Evolutionary conservation across 495 filamentous ascomycete species (phyloP).

Genomic region (Eremomyces bilateralis): DNA sequence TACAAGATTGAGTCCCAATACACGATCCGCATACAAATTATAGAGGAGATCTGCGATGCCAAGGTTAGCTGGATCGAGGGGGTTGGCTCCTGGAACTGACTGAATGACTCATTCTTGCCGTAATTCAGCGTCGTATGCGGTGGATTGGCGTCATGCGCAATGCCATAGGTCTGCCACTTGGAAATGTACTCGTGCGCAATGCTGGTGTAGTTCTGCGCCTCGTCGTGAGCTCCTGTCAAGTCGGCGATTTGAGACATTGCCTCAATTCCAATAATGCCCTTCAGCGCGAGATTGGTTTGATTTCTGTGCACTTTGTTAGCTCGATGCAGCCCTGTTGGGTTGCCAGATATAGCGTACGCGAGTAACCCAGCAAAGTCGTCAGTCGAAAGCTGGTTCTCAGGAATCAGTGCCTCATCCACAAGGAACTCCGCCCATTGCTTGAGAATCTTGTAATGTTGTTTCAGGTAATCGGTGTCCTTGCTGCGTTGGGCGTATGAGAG

Average conservation of each 20-base stretch:
- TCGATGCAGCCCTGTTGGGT: not conserved
- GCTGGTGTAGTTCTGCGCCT: conserved; percentile 12
- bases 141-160: conserved; percentile 15
- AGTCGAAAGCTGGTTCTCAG: conserved; percentile 16
- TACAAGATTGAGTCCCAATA: conserved; percentile 69
- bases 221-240: conserved; percentile 10
- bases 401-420: conserved; percentile 15
- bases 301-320: conserved; percentile 14
- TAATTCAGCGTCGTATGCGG: conserved; percentile 18
- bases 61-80: conserved; percentile 11
- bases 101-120: conserved; percentile 20
- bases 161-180: conserved; percentile 14
- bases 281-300: conserved; percentile 20
- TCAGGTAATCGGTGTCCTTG: conserved; percentile 23
- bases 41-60: conserved; percentile 31
- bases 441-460: conserved; percentile 14
- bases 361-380: conserved; percentile 18
- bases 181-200: conserved; percentile 17
- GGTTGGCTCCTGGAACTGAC: not conserved
- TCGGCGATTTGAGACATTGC: conserved; percentile 18
- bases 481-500: conserved; percentile 28
- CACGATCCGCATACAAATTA: conserved; percentile 65
- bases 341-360: conserved; percentile 15
- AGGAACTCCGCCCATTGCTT: conserved; percentile 18
- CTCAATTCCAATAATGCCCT: conserved; percentile 20